Base-by-base conservation (phyloP, 2,329 filamentous ascomycete genomes). In the Fusarium sambucinum region DNA sequence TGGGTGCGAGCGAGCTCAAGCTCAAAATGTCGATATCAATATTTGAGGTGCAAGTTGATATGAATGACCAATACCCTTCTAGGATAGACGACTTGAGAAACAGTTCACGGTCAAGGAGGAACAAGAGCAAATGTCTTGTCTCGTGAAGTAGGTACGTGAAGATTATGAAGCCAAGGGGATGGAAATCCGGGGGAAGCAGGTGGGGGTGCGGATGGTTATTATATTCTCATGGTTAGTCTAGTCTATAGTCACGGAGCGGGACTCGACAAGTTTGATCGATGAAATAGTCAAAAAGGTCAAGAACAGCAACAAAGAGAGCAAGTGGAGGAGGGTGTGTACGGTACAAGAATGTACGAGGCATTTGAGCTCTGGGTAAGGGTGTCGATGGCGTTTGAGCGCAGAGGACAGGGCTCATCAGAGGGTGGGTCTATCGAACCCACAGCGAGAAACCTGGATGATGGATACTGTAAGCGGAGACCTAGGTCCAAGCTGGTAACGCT, bases 121-220 rank as follows among this genome's bases (percentile, higher is more conserved):
- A 63, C 48, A 60, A 59, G 53, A 29, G 53, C 57, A 63, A 54
- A 25, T 29, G 32, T 52, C 45, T 59, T 57, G 19, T 42, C 33
- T 51, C 23, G n/a, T 56, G 23, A 63, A 58, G 63, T 50, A 68
- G n/a, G 35, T 38, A 27, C 23, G 32, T 38, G 56, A 66, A 73
- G 69, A 68, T 73, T 62, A 62, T 50, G 68, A 74, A 63, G 69
- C 66, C 73, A 74, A 75, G 69, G 71, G 63, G 63, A 71, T 59
- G 66, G 66, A 72, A 76, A 76, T 76, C 74, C 73, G 74, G 74
- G 74, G 73, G 69, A 57, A 59, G 69, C 54, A 67, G 72, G 72
- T 73, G 74, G 74, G 70, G 72, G 74, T 57, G 74, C 71, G 74
- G 70, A 73, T 73, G 74, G 64, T 68, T 73, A 74, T 75, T 75